A percentile compares a stretch with the other conserved stretches of the same genome.
phyloP scores from a whole-genome alignment of 2,329 filamentous ascomycete genomes.

The Pseudonectria foliicola region DNA sequence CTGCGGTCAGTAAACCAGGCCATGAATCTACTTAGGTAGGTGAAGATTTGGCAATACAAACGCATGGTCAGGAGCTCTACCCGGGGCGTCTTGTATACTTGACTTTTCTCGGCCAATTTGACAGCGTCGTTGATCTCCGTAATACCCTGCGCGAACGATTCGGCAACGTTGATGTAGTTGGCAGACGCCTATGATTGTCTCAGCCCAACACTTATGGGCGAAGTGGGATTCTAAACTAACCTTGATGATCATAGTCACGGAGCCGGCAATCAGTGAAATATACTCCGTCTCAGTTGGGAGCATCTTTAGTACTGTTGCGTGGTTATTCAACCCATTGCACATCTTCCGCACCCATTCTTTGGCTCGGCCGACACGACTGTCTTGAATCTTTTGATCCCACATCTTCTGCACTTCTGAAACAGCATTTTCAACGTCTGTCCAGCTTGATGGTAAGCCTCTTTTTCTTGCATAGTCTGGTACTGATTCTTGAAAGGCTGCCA shows the following conservation, averaged over 20 bases:
- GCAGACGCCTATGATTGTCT: conserved; percentile 6
- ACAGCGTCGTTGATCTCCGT: conserved; percentile 12
- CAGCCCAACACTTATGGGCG: background rate
- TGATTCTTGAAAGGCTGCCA: conserved; percentile 5
- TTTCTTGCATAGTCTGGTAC: background rate
- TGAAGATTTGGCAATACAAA: conserved; percentile 9
- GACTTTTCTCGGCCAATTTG: conserved; percentile 4
- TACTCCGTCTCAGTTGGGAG: conserved; percentile 10
- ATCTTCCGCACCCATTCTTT: conserved; percentile 8
- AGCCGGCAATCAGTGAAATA: conserved; percentile 7
- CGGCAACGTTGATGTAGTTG: conserved; percentile 9
- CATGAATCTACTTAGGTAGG: conserved; percentile 11
- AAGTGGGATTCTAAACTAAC: background rate
- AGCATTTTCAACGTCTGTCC: conserved; percentile 4
- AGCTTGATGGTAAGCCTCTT: background rate
- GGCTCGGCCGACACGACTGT: conserved; percentile 1
- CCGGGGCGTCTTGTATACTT: conserved; percentile 3
- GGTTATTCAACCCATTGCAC: conserved; percentile 10
- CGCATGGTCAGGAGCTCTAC: conserved; percentile 9
- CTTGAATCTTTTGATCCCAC: conserved; percentile 6
- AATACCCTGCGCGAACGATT: conserved; percentile 10
- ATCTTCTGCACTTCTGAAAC: conserved; percentile 1
- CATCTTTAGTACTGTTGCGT: conserved; percentile 10
- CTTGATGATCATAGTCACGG: conserved; percentile 11
- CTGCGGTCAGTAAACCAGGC: conserved; percentile 10